Evolutionary conservation across 78 protist species (phyloP).

Genomic region (Thecamonas trahens): DNA sequence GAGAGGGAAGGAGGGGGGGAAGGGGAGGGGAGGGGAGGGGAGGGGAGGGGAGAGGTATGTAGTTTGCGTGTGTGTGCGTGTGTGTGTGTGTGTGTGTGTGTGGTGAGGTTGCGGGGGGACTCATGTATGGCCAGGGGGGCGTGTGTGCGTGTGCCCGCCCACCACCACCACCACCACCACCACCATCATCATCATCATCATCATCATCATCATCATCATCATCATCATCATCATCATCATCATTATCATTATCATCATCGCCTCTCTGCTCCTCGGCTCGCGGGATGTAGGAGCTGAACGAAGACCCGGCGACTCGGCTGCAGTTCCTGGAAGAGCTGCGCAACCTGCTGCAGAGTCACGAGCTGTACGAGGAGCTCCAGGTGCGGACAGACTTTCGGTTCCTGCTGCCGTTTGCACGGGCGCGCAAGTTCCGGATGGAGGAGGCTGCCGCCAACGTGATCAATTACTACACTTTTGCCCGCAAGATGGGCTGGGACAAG

Average conservation of each 20-base stretch:
- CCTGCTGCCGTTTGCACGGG: background rate
- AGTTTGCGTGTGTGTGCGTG: no score
- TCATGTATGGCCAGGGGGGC: no score
- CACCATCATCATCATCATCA: background rate
- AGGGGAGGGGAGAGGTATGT: no score
- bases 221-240: background rate
- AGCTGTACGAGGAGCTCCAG: background rate
- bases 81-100: no score
- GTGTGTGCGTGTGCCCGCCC: no score
- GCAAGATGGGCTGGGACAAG: no score
- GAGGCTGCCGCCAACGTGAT: no score
- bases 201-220: slow-evolving; percentile 1
- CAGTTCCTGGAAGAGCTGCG: background rate
- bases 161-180: no score
- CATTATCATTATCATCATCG: background rate
- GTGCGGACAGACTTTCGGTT: background rate
- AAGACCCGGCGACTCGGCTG: background rate
- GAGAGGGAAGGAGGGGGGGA: no score
- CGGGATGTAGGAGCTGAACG: background rate
- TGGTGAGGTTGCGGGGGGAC: no score
- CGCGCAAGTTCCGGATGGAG: background rate
- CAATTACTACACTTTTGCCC: no score
- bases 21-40: no score
- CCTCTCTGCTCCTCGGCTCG: background rate
- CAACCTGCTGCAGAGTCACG: background rate